A percentile compares a stretch with the other conserved stretches of the same genome.
Evolutionary conservation across 768 basidiomycete species (phyloP).

Genomic region (Termitomyces sp.): DNA sequence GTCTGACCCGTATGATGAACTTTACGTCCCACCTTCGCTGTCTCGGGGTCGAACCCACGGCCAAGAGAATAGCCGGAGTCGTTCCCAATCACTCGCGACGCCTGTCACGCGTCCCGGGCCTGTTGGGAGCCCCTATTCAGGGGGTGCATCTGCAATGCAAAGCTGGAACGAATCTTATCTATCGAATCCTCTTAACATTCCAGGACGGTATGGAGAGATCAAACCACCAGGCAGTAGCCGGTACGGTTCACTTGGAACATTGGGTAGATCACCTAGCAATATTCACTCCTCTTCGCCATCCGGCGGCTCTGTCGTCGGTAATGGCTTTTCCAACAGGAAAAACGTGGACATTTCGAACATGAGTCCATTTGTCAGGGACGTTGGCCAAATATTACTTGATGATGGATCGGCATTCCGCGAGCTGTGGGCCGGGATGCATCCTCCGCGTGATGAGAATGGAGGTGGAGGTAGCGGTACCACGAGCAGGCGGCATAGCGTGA

Average conservation of each 20-base stretch:
- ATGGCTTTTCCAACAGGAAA: constrained; percentile 41
- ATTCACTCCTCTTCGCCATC: constrained; percentile 44
- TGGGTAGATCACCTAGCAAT: constrained; percentile 52
- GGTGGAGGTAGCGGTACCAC: constrained; percentile 73
- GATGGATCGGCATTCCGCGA: constrained; percentile 70
- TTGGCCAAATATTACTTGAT: constrained; percentile 71
- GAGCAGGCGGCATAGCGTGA: constrained; percentile 78
- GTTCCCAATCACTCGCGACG: constrained; percentile 73
- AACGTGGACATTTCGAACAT: constrained; percentile 63
- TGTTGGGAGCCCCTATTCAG: constrained; percentile 44
- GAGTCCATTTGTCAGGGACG: constrained; percentile 82
- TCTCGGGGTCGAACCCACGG: constrained; percentile 56
- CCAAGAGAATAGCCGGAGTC: constrained; percentile 62
- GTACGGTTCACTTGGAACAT: constrained; percentile 56
- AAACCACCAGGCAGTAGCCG: constrained; percentile 59
- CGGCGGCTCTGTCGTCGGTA: constrained; percentile 34
- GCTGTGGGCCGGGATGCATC: constrained; percentile 69
- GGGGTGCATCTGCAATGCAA: constrained; percentile 37
- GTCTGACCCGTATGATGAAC: constrained; percentile 60
- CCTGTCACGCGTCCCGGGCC: constrained; percentile 46
- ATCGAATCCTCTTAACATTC: constrained; percentile 56
- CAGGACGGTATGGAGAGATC: constrained; percentile 53
- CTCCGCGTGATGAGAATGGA: constrained; percentile 57
- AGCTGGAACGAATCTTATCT: constrained; percentile 58
- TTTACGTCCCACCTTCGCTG: constrained; percentile 40